phyloP scores from a whole-genome alignment of 225 moss, liverwort and hornwort species.

The Pseudisothecium myosuroides region DNA sequence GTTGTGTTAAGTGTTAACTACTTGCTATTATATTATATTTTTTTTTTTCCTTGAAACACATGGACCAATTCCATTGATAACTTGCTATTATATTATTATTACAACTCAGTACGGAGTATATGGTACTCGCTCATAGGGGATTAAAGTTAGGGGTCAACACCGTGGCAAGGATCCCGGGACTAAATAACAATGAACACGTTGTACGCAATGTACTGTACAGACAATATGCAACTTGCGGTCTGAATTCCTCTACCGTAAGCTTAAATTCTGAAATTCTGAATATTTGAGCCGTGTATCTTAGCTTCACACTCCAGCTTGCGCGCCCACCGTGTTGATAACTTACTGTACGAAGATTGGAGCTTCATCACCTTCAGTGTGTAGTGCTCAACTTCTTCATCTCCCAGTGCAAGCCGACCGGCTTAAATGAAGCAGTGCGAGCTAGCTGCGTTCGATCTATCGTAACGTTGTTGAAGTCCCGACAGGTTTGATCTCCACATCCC shows the following conservation, averaged over 20 bases:
- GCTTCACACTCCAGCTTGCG: neutral
- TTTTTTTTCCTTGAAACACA: no score
- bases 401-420: no score
- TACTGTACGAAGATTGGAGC: neutral
- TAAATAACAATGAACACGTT: no score
- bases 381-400: neutral
- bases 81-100: no score
- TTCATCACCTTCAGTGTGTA: neutral
- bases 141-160: neutral
- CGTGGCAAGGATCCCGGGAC: neutral
- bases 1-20: no score
- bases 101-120: no score
- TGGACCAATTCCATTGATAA: no score
- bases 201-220: neutral
- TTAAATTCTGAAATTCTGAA: no score
- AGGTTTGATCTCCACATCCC: neutral
- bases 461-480: neutral
- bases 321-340: neutral
- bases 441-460: neutral
- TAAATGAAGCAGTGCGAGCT: neutral
- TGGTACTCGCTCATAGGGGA: no score
- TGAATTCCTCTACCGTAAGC: no score
- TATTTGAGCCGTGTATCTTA: no score
- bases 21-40: neutral
- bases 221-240: no score